Evolutionary conservation across 1,139 yeast genomes (phyloP), one percentile per base, ranked within the genome.

Genomic region (Scheffersomyces segobiensis): DNA sequence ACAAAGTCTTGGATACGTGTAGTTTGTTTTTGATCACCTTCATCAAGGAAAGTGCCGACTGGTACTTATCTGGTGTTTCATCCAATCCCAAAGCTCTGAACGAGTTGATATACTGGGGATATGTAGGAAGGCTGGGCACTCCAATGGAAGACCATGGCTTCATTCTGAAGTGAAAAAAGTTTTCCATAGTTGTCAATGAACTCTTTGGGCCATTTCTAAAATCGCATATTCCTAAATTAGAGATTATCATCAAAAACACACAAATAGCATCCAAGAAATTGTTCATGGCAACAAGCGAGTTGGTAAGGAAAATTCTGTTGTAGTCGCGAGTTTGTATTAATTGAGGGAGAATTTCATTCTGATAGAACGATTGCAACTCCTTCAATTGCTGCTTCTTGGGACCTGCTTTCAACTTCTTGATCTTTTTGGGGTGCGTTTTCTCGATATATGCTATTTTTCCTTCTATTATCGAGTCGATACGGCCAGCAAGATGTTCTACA

Each of bases 71-170:
- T 24, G 52, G 55, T 5, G 59, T 53, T 22, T 56, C 56, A 18
- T 57, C 52, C 46, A 54, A 54, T 24, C 50, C 39, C 59, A 56
- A 51, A 54, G 59, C 4, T 54, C 32, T 32, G 58, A 72, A 58
- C 3, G 75, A 67, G 14, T 59, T 63, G 46, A 57, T 58, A 60
- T 72, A 80, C 52, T 75, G 75, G 12, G 73, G 70, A 65, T 74
- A 88, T 0, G 77, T 70, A 3, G 95, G 91, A 55, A 83, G 69
- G 42, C 79, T 81, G 0, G 98, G 98, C 5, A 87, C 87, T 0
- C 97, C 97, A 19, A 93, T 89, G 0, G 93, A 84, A 19, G 91
- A 85, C 77, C 91, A 92, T 2, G 96, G 88, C 69, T 92, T 93
- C 83, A 93, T 84, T 63, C 97, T 82, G 52, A 93, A 74, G 22